Percentiles rank a stretch among this genome's conserved stretches.
phyloP scores from a whole-genome alignment of 345 rosid genomes.

The Aegle marmelos region DNA sequence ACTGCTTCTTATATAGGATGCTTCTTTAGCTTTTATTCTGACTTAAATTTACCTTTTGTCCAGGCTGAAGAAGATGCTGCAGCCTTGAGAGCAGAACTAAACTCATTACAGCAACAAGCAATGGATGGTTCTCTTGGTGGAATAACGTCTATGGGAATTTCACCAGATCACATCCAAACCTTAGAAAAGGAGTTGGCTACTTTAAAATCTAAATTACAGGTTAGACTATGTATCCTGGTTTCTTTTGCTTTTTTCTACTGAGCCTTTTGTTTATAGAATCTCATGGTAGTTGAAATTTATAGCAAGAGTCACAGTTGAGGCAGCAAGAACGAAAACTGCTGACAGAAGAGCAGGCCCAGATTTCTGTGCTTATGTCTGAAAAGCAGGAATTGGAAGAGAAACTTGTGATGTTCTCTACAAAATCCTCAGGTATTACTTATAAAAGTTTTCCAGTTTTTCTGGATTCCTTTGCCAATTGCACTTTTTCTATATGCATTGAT shows the following conservation, averaged over 20 bases:
- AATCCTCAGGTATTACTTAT: slow-evolving; percentile 43
- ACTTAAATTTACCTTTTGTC: slow-evolving; percentile 15
- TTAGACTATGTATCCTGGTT: slow-evolving; percentile 16
- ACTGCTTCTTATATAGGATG: slow-evolving; percentile 21
- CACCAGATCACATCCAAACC: slow-evolving; percentile 53
- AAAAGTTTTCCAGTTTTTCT: neutral
- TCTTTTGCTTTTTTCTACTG: slow-evolving; percentile 7
- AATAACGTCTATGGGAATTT: slow-evolving; percentile 37
- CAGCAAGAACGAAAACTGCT: slow-evolving; percentile 57
- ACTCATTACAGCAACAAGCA: slow-evolving; percentile 73
- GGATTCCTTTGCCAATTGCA: neutral
- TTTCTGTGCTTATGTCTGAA: slow-evolving; percentile 60
- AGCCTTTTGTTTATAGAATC: slow-evolving; percentile 18
- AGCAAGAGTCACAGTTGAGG: slow-evolving; percentile 68
- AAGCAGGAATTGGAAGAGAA: slow-evolving; percentile 77
- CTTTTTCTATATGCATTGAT: neutral
- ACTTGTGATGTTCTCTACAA: slow-evolving; percentile 42
- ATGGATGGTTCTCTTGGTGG: slow-evolving; percentile 50
- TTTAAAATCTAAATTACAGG: slow-evolving; percentile 71
- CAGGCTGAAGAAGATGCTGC: slow-evolving; percentile 99
- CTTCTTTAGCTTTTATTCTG: slow-evolving; percentile 8
- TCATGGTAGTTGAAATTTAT: slow-evolving; percentile 29
- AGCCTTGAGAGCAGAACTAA: slow-evolving; percentile 89
- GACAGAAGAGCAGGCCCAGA: slow-evolving; percentile 61
- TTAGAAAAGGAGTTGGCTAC: slow-evolving; percentile 73